A percentile compares a stretch with the other conserved stretches of the same genome.
Evolutionary conservation across 768 basidiomycete genomes (phyloP).

Genomic region (Tricholoma sp.): DNA sequence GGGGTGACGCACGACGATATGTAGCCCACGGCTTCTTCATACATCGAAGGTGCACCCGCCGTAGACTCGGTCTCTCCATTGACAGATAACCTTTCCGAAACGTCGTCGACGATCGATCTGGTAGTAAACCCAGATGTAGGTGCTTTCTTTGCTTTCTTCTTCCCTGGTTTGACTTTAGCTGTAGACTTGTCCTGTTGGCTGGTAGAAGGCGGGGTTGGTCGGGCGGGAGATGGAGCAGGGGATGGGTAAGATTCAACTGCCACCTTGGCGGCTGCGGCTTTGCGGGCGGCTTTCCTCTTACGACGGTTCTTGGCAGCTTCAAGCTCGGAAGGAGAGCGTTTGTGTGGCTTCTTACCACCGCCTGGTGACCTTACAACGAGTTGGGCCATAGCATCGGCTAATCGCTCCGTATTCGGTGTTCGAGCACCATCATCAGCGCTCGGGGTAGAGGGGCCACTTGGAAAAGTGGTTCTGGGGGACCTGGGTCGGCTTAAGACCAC

Average conservation of each 20-base stretch:
- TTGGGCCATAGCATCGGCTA: slow-evolving; percentile 8
- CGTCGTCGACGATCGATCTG: slow-evolving; percentile 46
- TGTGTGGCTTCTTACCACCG: not conserved
- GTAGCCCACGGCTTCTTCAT: slow-evolving; percentile 54
- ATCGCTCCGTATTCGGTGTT: slow-evolving; percentile 5
- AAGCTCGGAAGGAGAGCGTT: not conserved
- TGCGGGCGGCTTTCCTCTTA: slow-evolving; percentile 7
- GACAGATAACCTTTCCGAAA: slow-evolving; percentile 40
- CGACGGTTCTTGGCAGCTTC: slow-evolving; percentile 2
- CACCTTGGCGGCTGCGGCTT: slow-evolving; percentile 3
- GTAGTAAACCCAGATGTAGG: slow-evolving; percentile 23
- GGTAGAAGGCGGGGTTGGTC: slow-evolving; percentile 4
- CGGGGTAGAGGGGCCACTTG: slow-evolving; percentile 8
- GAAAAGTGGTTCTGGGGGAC: slow-evolving; percentile 1
- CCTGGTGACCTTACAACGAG: slow-evolving; percentile 2
- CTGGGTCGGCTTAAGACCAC: slow-evolving; percentile 33
- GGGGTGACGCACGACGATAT: slow-evolving; percentile 52
- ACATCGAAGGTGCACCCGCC: slow-evolving; percentile 29
- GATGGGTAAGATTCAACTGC: slow-evolving; percentile 4
- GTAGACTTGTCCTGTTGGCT: slow-evolving; percentile 9
- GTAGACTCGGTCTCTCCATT: slow-evolving; percentile 24
- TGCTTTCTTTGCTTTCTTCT: slow-evolving; percentile 14
- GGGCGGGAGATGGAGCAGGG: slow-evolving; percentile 6
- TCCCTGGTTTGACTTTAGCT: slow-evolving; percentile 5
- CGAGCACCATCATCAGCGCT: slow-evolving; percentile 2